Conservation (phyloP, 1,284 basidiomycete genomes). For the Cryptococcus sp. region DNA sequence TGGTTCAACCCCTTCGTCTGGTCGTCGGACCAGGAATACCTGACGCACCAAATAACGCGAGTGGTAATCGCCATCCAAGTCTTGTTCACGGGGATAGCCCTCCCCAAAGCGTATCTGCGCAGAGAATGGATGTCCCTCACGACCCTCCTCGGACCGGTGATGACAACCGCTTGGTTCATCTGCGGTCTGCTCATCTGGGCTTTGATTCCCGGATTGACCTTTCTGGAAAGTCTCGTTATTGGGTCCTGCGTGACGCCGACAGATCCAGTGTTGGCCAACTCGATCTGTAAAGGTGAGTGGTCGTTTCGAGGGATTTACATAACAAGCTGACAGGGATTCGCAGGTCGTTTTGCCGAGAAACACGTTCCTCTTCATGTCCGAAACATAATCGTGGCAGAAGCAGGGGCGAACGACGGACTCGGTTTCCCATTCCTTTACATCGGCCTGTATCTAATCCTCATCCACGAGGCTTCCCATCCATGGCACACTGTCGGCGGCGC, state of each 20-base stretch:
- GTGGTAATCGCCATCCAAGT: slow-evolving; percentile 95
- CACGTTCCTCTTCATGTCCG: slow-evolving; percentile 49
- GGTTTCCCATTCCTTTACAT: slow-evolving; percentile 95
- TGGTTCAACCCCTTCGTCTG: slow-evolving; percentile 39
- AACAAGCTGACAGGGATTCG: background rate
- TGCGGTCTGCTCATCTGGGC: slow-evolving; percentile 79
- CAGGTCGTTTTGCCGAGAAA: slow-evolving; percentile 48
- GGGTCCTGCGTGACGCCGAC: slow-evolving; percentile 95
- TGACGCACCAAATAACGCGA: slow-evolving; percentile 75
- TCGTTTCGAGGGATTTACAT: background rate
- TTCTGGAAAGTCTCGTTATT: slow-evolving; percentile 81
- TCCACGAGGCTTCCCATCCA: slow-evolving; percentile 50
- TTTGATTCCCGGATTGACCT: slow-evolving; percentile 80
- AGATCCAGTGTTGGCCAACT: slow-evolving; percentile 86
- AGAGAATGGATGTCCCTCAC: slow-evolving; percentile 82
- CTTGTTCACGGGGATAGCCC: slow-evolving; percentile 91
- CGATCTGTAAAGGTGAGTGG: slow-evolving; percentile 60
- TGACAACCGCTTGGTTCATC: slow-evolving; percentile 82
- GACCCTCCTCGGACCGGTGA: slow-evolving; percentile 81
- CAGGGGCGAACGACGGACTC: slow-evolving; percentile 67
- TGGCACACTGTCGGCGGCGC: slow-evolving; percentile 60
- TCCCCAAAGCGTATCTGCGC: slow-evolving; percentile 82
- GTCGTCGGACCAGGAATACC: slow-evolving; percentile 22
- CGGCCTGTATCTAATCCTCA: slow-evolving; percentile 81
- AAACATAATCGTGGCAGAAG: slow-evolving; percentile 52